These are phyloP conservation scores for Epichloe scottii DNA, from an alignment of 2,329 filamentous ascomycete species.

Conservation along the genomic window DNA sequence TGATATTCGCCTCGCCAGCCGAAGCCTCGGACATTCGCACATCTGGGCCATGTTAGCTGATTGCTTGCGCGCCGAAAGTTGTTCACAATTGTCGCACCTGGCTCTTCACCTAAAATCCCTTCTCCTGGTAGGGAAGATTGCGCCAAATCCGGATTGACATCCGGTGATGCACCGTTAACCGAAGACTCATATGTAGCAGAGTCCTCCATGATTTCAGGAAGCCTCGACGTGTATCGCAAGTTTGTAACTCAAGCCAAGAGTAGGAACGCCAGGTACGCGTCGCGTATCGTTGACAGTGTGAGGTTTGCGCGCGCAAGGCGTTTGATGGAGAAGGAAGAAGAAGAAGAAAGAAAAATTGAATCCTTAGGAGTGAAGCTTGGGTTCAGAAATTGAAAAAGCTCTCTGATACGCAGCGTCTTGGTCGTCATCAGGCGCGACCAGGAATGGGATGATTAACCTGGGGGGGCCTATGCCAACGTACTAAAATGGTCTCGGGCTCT, in stretches of 20 bases:
- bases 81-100: conserved; percentile 28
- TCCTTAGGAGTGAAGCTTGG: not conserved
- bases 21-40: conserved; percentile 48
- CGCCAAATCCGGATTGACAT: conserved; percentile 42
- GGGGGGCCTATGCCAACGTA: not conserved
- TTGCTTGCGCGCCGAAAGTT: not conserved
- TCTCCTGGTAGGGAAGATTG: conserved; percentile 41
- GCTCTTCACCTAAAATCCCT: conserved; percentile 23
- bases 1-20: conserved; percentile 35
- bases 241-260: not conserved
- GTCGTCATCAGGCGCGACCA: conserved; percentile 26
- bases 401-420: conserved; percentile 20
- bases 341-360: not conserved
- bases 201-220: conserved; percentile 41
- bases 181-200: conserved; percentile 45
- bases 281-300: conserved; percentile 4
- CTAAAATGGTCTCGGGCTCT: not conserved
- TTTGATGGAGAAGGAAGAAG: not conserved
- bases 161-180: conserved; percentile 41
- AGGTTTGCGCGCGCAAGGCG: not conserved
- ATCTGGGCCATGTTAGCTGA: conserved; percentile 30
- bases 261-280: conserved; percentile 6
- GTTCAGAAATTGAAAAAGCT: not conserved
- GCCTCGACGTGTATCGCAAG: not conserved
- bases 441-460: not conserved